These are phyloP conservation scores for Martiniozyma asiatica DNA, from an alignment of 1,139 yeast genomes.

Conservation along the genomic window DNA sequence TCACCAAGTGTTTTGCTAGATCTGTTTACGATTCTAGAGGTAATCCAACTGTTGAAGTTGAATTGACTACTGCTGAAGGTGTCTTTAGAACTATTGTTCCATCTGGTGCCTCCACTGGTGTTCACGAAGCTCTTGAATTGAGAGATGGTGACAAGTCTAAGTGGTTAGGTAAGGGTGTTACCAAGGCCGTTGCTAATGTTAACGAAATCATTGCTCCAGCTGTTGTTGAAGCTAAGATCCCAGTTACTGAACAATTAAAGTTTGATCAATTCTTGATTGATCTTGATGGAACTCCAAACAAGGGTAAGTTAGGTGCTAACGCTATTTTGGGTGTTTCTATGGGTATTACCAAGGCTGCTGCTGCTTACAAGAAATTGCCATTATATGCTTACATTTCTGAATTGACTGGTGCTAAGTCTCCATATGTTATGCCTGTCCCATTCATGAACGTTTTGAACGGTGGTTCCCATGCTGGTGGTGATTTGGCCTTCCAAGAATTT, in stretches of 20 bases:
- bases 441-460: conserved; percentile 97
- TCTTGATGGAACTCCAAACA: conserved; percentile 90
- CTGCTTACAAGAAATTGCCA: conserved; percentile 80
- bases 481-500: conserved; percentile 95
- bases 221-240: conserved; percentile 57
- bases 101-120: conserved; percentile 94
- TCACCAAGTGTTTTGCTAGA: conserved; percentile 68
- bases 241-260: conserved; percentile 66
- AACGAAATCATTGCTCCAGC: conserved; percentile 87
- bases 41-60: conserved; percentile 97
- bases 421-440: conserved; percentile 86
- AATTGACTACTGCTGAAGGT: conserved; percentile 76
- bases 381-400: conserved; percentile 77
- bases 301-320: conserved; percentile 89
- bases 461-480: conserved; percentile 99
- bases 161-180: conserved; percentile 95
- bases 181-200: conserved; percentile 85
- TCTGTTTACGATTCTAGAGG: conserved; percentile 97
- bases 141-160: conserved; percentile 90
- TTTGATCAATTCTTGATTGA: conserved; percentile 66
- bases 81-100: conserved; percentile 89
- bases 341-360: conserved; percentile 91
- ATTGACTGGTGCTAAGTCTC: conserved; percentile 51
- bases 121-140: conserved; percentile 89
- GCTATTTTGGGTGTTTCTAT: conserved; percentile 92